A percentile compares a stretch with the other conserved stretches of the same genome.
These are phyloP conservation scores for Edaphochlamys debaryana DNA, from an alignment of 139 green algal genomes.

Conservation along the genomic window DNA sequence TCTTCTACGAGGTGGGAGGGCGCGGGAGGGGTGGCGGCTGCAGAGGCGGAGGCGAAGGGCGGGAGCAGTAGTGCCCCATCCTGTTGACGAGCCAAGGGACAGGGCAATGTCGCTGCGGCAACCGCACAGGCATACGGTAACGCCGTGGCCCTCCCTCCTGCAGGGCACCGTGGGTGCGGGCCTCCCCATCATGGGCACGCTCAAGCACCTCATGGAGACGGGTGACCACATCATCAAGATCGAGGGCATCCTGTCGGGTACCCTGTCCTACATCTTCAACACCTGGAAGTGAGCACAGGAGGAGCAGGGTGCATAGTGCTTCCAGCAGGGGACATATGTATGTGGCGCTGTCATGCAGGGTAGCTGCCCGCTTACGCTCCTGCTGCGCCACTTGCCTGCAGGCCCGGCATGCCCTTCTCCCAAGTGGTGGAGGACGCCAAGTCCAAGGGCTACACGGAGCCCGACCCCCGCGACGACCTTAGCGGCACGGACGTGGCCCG, in stretches of 20 bases:
- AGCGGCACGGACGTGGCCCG: constrained; percentile 93
- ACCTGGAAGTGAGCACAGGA: constrained; percentile 61
- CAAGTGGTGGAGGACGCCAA: constrained; percentile 88
- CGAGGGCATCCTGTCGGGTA: constrained; percentile 96
- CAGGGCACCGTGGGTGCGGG: constrained; percentile 92
- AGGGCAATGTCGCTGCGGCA: too few relatives aligned
- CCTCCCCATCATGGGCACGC: constrained; percentile 93
- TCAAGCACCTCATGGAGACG: constrained; percentile 91
- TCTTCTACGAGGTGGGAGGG: constrained; percentile 90
- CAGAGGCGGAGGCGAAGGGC: neutral
- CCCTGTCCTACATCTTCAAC: constrained; percentile 99
- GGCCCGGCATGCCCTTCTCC: constrained; percentile 72
- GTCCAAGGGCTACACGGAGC: constrained; percentile 91
- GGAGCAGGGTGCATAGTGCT: too few relatives aligned
- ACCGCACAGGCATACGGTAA: too few relatives aligned
- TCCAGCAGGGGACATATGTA: too few relatives aligned
- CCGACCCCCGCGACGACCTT: constrained; percentile 96
- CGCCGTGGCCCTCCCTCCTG: neutral
- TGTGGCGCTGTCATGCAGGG: too few relatives aligned
- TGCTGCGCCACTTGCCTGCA: neutral
- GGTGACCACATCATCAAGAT: constrained; percentile 89
- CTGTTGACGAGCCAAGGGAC: too few relatives aligned
- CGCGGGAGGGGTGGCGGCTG: neutral
- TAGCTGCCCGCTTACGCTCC: too few relatives aligned
- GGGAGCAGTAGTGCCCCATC: too few relatives aligned